These are phyloP conservation scores for Pseudozyma sp. DNA, from an alignment of 1,284 basidiomycete genomes.

Conservation along the genomic window DNA sequence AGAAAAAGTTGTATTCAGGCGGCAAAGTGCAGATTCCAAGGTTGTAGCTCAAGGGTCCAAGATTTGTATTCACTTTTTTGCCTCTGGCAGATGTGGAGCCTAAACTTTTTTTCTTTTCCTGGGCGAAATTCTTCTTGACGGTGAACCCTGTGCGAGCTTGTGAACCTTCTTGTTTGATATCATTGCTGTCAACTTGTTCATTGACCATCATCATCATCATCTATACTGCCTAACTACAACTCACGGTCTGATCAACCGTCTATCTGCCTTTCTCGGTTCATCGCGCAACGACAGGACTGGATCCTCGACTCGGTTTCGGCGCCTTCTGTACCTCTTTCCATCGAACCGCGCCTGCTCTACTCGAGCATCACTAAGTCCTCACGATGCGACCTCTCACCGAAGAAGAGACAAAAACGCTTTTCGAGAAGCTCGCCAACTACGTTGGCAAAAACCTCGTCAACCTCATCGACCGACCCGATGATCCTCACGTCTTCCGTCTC, in stretches of 20 bases:
- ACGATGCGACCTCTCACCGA: conserved; percentile 69
- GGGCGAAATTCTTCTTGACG: too few species aligned
- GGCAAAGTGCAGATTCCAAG: not conserved
- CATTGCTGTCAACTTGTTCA: conserved; percentile 56
- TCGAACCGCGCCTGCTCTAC: not conserved
- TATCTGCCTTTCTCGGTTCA: too few species aligned
- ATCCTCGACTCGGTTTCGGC: not conserved
- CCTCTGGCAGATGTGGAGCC: conserved; percentile 8
- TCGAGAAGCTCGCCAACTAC: conserved; percentile 90
- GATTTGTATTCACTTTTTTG: conserved; percentile 15
- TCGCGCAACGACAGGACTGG: not conserved
- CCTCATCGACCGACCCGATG: conserved; percentile 67
- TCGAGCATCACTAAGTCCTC: not conserved
- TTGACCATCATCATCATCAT: too few species aligned
- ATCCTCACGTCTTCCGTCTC: conserved; percentile 69
- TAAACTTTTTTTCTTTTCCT: conserved; percentile 11
- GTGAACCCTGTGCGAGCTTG: too few species aligned
- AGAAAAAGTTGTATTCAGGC: not conserved
- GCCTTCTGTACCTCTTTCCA: too few species aligned
- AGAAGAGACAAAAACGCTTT: conserved; percentile 74
- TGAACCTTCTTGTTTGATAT: conserved; percentile 65
- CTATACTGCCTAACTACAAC: too few species aligned
- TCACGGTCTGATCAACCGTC: too few species aligned
- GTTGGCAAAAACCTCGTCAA: conserved; percentile 89
- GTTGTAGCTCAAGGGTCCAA: conserved; percentile 31